These are phyloP conservation scores for Talaromyces wortmannii DNA, from an alignment of 495 filamentous ascomycete species.

Conservation along the genomic window DNA sequence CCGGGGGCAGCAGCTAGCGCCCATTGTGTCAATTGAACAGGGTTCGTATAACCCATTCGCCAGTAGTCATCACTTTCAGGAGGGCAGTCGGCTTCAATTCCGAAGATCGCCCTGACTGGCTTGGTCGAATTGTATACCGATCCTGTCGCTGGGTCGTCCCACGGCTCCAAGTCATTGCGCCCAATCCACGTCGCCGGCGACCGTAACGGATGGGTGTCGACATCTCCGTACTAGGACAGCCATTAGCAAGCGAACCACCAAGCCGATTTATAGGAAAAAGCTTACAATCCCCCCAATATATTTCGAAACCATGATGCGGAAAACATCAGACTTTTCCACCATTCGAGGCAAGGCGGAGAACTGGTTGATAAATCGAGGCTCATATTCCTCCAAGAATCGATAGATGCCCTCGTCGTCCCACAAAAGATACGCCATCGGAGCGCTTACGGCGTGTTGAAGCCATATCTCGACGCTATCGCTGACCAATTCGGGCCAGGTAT, in stretches of 20 bases:
- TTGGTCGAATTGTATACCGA: constrained; percentile 4
- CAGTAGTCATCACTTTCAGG: constrained; percentile 9
- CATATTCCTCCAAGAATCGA: constrained; percentile 4
- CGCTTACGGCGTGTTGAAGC: constrained; percentile 4
- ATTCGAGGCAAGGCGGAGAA: constrained; percentile 4
- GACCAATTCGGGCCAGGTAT: constrained; percentile 7
- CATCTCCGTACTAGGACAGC: constrained; percentile 6
- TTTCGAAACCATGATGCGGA: constrained; percentile 9
- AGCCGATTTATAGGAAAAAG: not conserved
- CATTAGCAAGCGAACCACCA: not conserved
- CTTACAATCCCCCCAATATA: constrained; percentile 10
- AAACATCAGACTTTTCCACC: constrained; percentile 10
- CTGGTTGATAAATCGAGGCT: constrained; percentile 5
- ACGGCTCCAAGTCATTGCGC: constrained; percentile 5
- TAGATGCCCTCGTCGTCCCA: constrained; percentile 10
- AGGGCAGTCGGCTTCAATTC: constrained; percentile 10
- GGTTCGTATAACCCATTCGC: constrained; percentile 16
- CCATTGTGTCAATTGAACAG: constrained; percentile 15
- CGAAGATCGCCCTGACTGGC: constrained; percentile 9
- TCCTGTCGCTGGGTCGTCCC: constrained; percentile 5
- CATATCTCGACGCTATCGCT: constrained; percentile 10
- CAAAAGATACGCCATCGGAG: constrained; percentile 11
- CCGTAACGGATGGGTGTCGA: constrained; percentile 10
- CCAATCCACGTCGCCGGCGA: constrained; percentile 9
- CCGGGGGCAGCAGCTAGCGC: constrained; percentile 9